Base-by-base conservation (phyloP, 768 basidiomycete genomes). In the Mycena indigotica region DNA sequence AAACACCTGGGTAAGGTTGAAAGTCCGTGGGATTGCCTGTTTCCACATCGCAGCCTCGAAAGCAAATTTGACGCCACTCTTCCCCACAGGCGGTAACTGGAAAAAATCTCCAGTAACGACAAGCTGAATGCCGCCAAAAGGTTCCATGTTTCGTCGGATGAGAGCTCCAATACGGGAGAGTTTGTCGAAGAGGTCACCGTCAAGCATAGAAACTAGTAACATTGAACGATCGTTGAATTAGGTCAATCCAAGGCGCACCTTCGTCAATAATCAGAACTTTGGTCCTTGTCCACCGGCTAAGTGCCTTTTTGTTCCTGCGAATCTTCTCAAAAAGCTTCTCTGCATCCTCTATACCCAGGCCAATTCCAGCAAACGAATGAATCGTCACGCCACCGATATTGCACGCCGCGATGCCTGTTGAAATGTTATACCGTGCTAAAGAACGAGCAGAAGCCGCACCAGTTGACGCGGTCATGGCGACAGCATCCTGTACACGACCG, bases 31-130 rank as follows among this genome's bases (percentile, higher is more conserved):
- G 62, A 99, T 83, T 3, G 87, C 77, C 62, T 87, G 73, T 30
- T 72, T 74, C 97, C 97, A 98, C 53, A 74, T 71, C 17, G 82
- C 73, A 0, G 94, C 95, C 67, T 99, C 95, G 67, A 99, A 99
- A 1, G 93, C 93, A 66, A 98, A 98, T 66, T 87, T 93, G 40
- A 91, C 84, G 52, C 72, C 67, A 24, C 81, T 78, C 69, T 87
- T 95, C 5, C 78, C 77, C 0, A 98, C 95, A 2, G 97, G 97
- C 0, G 97, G 97, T 4, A 99, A 83, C 70, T 99, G 96, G 76
- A 98, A 98, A 76, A 98, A 98, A 69, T 99, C 97, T 6, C 97
- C 97, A 1, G 95, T 96, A 23, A 98, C 87, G 58, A 98, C 80
- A 38, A 98, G 74, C 91, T 98, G 96, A 25, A 98, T 95, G 2